phyloP scores from a whole-genome alignment of 768 basidiomycete genomes.

The Rubroboletus satanas region DNA sequence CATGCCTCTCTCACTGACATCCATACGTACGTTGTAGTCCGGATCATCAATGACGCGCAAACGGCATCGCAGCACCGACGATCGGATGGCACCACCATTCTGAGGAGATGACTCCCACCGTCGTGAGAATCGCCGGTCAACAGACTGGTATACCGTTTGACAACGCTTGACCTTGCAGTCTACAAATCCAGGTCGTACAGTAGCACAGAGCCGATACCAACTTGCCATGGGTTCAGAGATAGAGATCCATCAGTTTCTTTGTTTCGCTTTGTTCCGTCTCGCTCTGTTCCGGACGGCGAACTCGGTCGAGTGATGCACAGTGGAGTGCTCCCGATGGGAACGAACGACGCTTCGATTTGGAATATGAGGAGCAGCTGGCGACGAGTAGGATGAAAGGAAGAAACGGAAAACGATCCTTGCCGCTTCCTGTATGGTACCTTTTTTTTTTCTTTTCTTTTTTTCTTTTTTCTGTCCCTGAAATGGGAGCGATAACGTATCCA shows the following conservation, averaged over 20 bases:
- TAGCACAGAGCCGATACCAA: too few species aligned
- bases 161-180: neutral
- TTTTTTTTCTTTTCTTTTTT: too few species aligned
- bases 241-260: too few species aligned
- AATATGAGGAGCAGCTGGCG: conserved; percentile 1
- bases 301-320: neutral
- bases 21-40: too few species aligned
- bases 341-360: conserved; percentile 5
- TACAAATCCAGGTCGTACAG: neutral
- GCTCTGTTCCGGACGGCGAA: conserved; percentile 11
- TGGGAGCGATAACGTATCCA: too few species aligned
- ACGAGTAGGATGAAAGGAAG: conserved; percentile 5
- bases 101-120: neutral
- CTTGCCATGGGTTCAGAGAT: neutral
- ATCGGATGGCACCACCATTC: neutral
- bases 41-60: neutral
- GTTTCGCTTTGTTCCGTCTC: conserved; percentile 8
- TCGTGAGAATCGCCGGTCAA: neutral
- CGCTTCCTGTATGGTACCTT: too few species aligned
- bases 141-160: neutral
- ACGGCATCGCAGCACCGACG: neutral
- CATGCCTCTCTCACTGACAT: too few species aligned
- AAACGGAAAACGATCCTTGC: neutral
- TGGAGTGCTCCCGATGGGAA: conserved; percentile 15
- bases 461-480: too few species aligned